A percentile compares a stretch with the other conserved stretches of the same genome.
phyloP scores from a whole-genome alignment of 2,329 filamentous ascomycete genomes.

The Diplodia sapinea region DNA sequence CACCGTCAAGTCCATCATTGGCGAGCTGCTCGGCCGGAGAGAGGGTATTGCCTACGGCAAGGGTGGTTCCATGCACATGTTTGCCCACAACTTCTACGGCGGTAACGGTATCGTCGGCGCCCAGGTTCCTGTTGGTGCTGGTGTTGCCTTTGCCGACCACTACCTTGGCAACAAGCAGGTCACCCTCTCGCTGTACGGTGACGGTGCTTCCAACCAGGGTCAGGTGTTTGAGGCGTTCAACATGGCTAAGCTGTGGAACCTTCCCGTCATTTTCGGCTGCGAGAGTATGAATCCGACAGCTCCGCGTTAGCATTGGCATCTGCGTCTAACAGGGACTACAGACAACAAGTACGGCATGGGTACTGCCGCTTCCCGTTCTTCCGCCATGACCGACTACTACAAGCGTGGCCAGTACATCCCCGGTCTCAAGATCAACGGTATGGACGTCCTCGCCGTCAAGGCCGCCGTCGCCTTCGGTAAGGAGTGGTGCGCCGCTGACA shows the following conservation, averaged over 20 bases:
- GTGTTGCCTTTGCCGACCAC: slow-evolving; percentile 95
- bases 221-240: slow-evolving; percentile 99
- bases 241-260: slow-evolving; percentile 99
- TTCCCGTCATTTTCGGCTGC: slow-evolving; percentile 94
- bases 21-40: slow-evolving; percentile 90
- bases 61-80: slow-evolving; percentile 99
- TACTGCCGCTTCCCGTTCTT: slow-evolving; percentile 90
- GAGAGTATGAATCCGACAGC: slow-evolving; percentile 74
- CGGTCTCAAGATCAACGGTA: slow-evolving; percentile 98
- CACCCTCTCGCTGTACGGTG: slow-evolving; percentile 90
- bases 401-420: slow-evolving; percentile 99
- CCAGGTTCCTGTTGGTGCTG: slow-evolving; percentile 95
- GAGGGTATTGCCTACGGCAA: slow-evolving; percentile 98
- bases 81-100: slow-evolving; percentile 95
- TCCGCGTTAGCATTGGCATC: background rate
- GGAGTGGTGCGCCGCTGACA: slow-evolving; percentile 79
- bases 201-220: slow-evolving; percentile 98
- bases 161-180: slow-evolving; percentile 88
- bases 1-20: slow-evolving; percentile 88
- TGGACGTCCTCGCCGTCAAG: slow-evolving; percentile 98
- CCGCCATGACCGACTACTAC: slow-evolving; percentile 98
- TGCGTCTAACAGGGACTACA: slow-evolving; percentile 49
- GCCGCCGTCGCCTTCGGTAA: slow-evolving; percentile 93
- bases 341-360: slow-evolving; percentile 99
- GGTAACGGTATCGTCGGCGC: slow-evolving; percentile 99